phyloP scores from a whole-genome alignment of 192 early-diverging fungal species.

The Phlyctochytrium arcticum region DNA sequence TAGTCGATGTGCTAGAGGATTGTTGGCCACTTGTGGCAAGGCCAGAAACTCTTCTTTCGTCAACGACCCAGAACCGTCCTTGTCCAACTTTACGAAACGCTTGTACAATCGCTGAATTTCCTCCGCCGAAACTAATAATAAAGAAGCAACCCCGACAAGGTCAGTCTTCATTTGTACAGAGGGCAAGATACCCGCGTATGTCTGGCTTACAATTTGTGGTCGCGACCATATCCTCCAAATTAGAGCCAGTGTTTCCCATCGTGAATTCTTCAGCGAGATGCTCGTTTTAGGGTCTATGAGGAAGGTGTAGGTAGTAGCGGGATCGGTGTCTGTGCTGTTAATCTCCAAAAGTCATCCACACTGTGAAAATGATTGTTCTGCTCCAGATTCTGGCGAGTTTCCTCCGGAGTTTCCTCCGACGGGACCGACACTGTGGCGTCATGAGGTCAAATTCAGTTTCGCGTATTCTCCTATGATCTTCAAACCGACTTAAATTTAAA shows the following conservation, averaged over 20 bases:
- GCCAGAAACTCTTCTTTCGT: slow-evolving; percentile 97
- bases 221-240: slow-evolving; percentile 76
- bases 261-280: too few relatives aligned
- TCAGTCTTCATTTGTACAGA: neutral
- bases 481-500: too few relatives aligned
- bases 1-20: slow-evolving; percentile 92
- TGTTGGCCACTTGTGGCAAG: slow-evolving; percentile 95
- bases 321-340: too few relatives aligned
- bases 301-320: too few relatives aligned
- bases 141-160: neutral
- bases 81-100: slow-evolving; percentile 96
- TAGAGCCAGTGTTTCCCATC: slow-evolving; percentile 26
- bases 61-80: slow-evolving; percentile 92
- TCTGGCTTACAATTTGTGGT: slow-evolving; percentile 67
- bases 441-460: too few relatives aligned
- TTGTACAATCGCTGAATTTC: slow-evolving; percentile 99
- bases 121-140: slow-evolving; percentile 41
- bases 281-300: too few relatives aligned
- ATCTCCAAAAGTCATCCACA: too few relatives aligned
- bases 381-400: too few relatives aligned
- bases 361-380: too few relatives aligned
- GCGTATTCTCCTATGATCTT: too few relatives aligned
- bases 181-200: neutral
- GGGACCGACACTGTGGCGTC: too few relatives aligned
- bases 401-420: too few relatives aligned